Base-by-base conservation (phyloP, 495 filamentous ascomycete genomes). In the Paragyromitra xinjiangensis region DNA sequence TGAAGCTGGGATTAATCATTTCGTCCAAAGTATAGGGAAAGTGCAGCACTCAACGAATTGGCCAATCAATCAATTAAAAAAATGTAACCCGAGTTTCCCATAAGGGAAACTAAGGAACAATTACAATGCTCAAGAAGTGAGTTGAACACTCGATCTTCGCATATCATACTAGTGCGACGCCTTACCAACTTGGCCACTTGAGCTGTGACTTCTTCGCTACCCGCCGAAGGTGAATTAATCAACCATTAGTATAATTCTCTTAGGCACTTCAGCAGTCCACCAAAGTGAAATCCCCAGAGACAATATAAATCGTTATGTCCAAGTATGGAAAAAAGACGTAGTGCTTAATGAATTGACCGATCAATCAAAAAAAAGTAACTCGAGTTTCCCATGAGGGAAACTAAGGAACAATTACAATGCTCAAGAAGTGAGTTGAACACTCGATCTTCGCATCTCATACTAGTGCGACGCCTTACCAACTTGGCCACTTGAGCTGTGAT, bases 401-500 rank as follows among this genome's bases (percentile, higher is more conserved):
- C 29, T 19, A 8, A 14, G 69, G 24, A 40, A 22, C 44, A 50
- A 26, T 37, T 39, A 29, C 50, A 3, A 44, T 71, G 58, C 68
- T 64, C 67, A 58, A 64, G 67, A 64, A 64, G 39, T 72, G 68
- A 71, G 53, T 75, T 44, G 67, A 64, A 75, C 66, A 63, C 73
- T 64, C 55, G 66, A 64, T 71, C 67, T 71, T 56, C 73, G 56
- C 65, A 64, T 64, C 53, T 51, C 51, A 14, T 61, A 69, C 71
- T 45, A 75, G 73, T 71, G 67, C 58, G 67, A 56, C 48, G 73
- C 45, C 73, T 76, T 71, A 64, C 67, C 40, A 71, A 64, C 73
- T 71, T 75, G 66, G 56, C 67, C 58, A 64, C 26, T 75, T 63
- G 37, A 70, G 66, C 73, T 56, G 40, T 11, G 39, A 12, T 44